Evolutionary conservation across 345 rosid species (phyloP).

Genomic region (Salix brachista): DNA sequence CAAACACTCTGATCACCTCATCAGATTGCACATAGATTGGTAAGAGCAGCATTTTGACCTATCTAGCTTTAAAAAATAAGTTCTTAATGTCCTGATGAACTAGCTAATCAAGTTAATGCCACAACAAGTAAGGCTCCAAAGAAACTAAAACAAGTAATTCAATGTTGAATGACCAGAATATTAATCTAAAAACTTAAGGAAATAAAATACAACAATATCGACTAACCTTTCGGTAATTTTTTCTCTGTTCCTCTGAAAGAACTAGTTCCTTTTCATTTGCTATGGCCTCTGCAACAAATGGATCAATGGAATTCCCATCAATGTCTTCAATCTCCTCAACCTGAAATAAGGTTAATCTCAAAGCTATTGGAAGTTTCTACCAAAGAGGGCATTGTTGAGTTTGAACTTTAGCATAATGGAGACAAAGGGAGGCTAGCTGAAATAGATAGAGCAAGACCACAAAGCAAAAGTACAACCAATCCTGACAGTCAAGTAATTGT

Average conservation of each 20-base stretch:
- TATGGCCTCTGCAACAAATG: constrained; percentile 76
- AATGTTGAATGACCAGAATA: background rate
- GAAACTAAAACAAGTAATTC: background rate
- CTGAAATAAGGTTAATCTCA: constrained; percentile 33
- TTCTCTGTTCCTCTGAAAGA: constrained; percentile 78
- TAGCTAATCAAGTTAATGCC: background rate
- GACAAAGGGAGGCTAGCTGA: background rate
- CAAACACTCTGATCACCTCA: background rate
- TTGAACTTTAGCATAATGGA: background rate
- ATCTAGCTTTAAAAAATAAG: background rate
- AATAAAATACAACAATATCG: background rate
- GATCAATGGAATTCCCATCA: constrained; percentile 60
- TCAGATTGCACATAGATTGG: background rate
- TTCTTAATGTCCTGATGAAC: background rate
- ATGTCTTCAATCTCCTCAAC: constrained; percentile 98
- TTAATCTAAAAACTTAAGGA: constrained; percentile 1
- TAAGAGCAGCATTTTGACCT: background rate
- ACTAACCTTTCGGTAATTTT: constrained; percentile 71
- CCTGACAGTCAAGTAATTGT: background rate
- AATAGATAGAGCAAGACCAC: background rate
- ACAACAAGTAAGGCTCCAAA: background rate
- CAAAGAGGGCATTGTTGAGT: background rate
- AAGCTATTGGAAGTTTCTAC: constrained; percentile 4
- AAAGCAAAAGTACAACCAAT: background rate
- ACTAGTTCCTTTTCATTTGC: constrained; percentile 68